phyloP scores from a whole-genome alignment of 148 eudicot genomes.

The Spergularia bocconei region DNA sequence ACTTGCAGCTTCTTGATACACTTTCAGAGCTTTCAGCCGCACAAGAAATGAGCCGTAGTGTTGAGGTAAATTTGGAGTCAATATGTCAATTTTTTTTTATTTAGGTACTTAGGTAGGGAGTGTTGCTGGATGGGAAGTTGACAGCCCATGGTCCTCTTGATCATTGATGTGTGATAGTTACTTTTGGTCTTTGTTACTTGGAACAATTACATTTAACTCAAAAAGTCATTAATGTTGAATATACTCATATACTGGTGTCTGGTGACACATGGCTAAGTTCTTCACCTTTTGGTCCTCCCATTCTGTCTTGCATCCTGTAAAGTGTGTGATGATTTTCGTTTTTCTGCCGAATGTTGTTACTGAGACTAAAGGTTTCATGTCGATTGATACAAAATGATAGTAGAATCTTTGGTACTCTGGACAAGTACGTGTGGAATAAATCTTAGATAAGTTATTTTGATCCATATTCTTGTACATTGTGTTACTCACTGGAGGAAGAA shows the following conservation, averaged over 20 bases:
- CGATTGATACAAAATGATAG: too few relatives aligned
- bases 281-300: not conserved
- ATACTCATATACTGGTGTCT: not conserved
- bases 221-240: not conserved
- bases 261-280: not conserved
- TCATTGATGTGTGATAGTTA: not conserved
- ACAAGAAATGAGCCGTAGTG: slow-evolving; percentile 89
- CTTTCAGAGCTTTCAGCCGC: slow-evolving; percentile 71
- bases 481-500: not conserved
- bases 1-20: slow-evolving; percentile 83
- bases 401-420: too few relatives aligned
- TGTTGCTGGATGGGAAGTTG: not conserved
- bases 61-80: slow-evolving; percentile 56
- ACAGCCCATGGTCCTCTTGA: not conserved
- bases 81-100: not conserved
- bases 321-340: not conserved
- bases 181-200: not conserved
- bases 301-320: not conserved
- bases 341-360: not conserved
- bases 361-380: too few relatives aligned
- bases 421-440: too few relatives aligned
- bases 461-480: not conserved
- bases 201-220: not conserved
- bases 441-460: not conserved
- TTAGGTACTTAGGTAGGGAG: not conserved